Conservation (phyloP, 163 green algal genomes). For the Chlamydomonas reinhardtii region DNA sequence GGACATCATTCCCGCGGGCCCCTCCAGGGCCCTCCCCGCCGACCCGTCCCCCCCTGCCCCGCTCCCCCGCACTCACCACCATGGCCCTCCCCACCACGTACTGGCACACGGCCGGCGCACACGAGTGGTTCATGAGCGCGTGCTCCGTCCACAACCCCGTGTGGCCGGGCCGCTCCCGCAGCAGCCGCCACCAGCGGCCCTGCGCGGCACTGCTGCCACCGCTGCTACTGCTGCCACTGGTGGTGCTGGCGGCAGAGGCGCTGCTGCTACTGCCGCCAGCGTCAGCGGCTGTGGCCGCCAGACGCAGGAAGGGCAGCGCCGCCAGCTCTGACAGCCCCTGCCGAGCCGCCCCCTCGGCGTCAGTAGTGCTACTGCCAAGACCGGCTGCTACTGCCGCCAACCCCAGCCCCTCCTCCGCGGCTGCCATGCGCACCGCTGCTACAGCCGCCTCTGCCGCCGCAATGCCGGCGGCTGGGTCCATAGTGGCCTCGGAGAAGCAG, state of each 20-base stretch:
- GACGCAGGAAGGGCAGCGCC: neutral
- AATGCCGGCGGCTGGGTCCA: neutral
- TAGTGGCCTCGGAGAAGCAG: constrained; percentile 23
- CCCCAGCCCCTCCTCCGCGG: neutral
- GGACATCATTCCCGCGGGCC: too few species aligned
- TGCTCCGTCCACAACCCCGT: constrained; percentile 34
- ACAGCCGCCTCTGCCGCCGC: neutral
- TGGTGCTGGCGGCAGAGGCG: too few species aligned
- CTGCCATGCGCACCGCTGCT: neutral
- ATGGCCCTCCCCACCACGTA: constrained; percentile 33
- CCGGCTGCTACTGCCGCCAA: neutral
- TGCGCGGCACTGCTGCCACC: neutral
- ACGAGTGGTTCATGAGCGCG: constrained; percentile 42
- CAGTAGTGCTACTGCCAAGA: too few species aligned
- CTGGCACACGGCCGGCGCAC: neutral
- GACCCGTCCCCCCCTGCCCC: neutral
- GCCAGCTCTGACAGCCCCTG: neutral
- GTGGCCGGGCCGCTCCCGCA: constrained; percentile 2
- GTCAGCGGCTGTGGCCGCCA: neutral
- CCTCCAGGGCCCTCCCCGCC: too few species aligned
- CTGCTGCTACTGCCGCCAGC: too few species aligned
- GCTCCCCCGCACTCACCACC: constrained; percentile 4
- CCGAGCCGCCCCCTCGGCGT: neutral
- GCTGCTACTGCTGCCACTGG: neutral
- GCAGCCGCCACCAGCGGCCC: neutral